Evolutionary conservation across 2,329 filamentous ascomycete species (phyloP).

Genomic region (Talaromyces pinophilus): DNA sequence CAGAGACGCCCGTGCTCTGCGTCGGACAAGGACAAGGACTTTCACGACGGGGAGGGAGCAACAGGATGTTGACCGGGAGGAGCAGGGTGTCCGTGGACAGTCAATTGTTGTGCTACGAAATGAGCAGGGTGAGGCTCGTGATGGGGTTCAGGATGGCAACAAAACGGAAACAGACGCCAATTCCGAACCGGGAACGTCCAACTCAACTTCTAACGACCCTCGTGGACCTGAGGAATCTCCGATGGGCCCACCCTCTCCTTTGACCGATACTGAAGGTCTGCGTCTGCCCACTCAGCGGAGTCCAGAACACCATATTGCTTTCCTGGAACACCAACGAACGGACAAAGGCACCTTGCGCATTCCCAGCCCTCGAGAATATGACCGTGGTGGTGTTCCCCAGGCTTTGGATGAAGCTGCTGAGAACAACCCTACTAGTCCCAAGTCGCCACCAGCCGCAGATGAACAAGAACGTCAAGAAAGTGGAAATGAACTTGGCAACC

Average conservation of each 20-base stretch:
- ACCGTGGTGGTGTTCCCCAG: constrained; percentile 73
- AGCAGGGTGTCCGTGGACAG: constrained; percentile 41
- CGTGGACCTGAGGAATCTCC: constrained; percentile 22
- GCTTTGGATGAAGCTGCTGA: constrained; percentile 51
- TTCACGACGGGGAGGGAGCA: constrained; percentile 51
- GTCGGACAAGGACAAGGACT: constrained; percentile 62
- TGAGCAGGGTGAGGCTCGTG: constrained; percentile 33
- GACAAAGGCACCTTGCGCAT: constrained; percentile 79
- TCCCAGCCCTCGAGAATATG: constrained; percentile 86
- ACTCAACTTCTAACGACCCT: constrained; percentile 28
- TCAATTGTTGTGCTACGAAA: constrained; percentile 44
- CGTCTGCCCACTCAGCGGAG: constrained; percentile 56
- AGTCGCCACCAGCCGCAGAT: constrained; percentile 31
- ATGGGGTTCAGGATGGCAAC: constrained; percentile 25
- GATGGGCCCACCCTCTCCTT: constrained; percentile 36
- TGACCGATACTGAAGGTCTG: constrained; percentile 57
- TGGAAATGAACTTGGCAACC: constrained; percentile 35
- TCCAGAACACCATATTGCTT: constrained; percentile 81
- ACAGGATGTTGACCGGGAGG: constrained; percentile 35
- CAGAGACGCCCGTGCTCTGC: constrained; percentile 66
- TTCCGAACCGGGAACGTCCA: constrained; percentile 31
- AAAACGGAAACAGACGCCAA: constrained; percentile 31
- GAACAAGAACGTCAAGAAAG: constrained; percentile 28
- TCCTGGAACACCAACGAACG: constrained; percentile 79
- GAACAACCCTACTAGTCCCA: constrained; percentile 32